Conservation (phyloP, 352 stramenopile genomes). For the Phytophthora tubulina region DNA sequence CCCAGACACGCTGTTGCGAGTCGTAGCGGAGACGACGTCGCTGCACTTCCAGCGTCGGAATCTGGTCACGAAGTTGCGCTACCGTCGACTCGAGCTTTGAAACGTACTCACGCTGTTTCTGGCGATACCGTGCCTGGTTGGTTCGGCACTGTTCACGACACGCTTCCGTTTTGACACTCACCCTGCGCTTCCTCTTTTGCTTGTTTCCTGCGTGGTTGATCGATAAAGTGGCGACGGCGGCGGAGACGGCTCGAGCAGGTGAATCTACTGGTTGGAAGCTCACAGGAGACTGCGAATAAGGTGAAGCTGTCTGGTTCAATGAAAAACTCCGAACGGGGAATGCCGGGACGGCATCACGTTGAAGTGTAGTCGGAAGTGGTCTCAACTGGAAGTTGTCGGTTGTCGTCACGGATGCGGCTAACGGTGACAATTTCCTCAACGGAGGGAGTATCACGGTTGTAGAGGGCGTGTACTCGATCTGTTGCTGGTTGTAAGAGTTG, state of each 20-base stretch:
- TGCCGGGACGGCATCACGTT: conserved; percentile 5
- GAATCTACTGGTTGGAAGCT: conserved; percentile 16
- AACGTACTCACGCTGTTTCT: conserved; percentile 54
- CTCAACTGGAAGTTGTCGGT: conserved; percentile 20
- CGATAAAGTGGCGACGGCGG: conserved; percentile 28
- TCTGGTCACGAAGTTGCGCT: conserved; percentile 45
- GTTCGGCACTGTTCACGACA: conserved; percentile 65
- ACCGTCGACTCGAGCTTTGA: conserved; percentile 46
- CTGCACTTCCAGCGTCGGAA: conserved; percentile 45
- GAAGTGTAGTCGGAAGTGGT: conserved; percentile 14
- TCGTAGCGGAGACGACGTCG: conserved; percentile 39
- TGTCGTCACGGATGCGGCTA: conserved; percentile 10
- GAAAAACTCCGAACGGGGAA: conserved; percentile 2
- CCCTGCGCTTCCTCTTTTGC: conserved; percentile 43
- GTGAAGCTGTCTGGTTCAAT: conserved; percentile 2
- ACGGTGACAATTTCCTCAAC: conserved; percentile 32
- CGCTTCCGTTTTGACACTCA: conserved; percentile 52
- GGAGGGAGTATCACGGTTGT: conserved; percentile 23
- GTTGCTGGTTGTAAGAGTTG: conserved; percentile 7
- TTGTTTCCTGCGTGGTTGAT: conserved; percentile 12
- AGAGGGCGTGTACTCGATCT: conserved; percentile 5
- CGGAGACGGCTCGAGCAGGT: conserved; percentile 22
- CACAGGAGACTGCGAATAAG: background rate
- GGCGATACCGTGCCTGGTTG: conserved; percentile 69
- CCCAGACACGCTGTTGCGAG: conserved; percentile 35